Evolutionary conservation across 179 eudicot species (phyloP).

Genomic region (Camellia oleifera): DNA sequence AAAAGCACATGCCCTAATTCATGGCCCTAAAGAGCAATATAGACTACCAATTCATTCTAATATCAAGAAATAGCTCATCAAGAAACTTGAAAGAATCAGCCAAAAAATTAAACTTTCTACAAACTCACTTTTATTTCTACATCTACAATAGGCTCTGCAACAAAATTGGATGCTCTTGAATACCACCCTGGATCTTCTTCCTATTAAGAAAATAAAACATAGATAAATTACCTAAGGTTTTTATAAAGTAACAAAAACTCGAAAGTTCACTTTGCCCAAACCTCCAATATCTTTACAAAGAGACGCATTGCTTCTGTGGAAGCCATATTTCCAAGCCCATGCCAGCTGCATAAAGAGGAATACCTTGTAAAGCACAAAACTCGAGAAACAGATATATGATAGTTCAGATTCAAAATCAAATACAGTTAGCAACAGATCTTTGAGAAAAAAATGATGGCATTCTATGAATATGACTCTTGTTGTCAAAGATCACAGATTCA

Average conservation of each 20-base stretch:
- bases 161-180: constrained; percentile 65
- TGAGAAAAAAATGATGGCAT: neutral
- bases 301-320: constrained; percentile 98
- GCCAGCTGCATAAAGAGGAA: constrained; percentile 66
- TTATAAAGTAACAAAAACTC: constrained; percentile 2
- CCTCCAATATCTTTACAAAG: constrained; percentile 98
- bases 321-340: constrained; percentile 84
- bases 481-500: neutral
- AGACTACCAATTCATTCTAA: neutral
- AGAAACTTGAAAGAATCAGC: neutral
- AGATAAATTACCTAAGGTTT: neutral
- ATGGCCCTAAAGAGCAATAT: neutral
- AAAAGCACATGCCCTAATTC: neutral
- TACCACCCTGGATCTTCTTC: constrained; percentile 99
- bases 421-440: neutral
- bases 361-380: constrained; percentile 7
- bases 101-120: neutral
- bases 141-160: constrained; percentile 62
- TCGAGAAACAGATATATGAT: neutral
- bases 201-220: constrained; percentile 29
- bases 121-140: constrained; percentile 79
- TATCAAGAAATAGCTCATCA: constrained; percentile 1
- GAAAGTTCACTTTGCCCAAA: constrained; percentile 23
- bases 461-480: neutral
- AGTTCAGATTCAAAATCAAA: neutral